Base-by-base conservation (phyloP, 441 rosid genomes). In the Populus hybrid region DNA sequence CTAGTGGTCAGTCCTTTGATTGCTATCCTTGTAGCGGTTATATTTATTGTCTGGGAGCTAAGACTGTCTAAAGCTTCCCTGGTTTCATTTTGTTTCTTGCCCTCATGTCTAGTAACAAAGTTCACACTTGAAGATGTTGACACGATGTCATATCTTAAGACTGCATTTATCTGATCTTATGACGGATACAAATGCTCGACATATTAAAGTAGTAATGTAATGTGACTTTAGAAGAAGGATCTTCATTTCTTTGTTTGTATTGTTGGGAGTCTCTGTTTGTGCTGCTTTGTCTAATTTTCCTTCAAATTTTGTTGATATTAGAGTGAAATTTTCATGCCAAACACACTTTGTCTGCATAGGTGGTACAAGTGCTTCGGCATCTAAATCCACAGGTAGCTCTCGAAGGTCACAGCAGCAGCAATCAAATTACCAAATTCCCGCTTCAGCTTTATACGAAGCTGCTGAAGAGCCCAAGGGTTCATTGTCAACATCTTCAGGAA, bases 391-490 rank as follows among this genome's bases (percentile, higher is more conserved):
- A 8, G 72, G 72, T 79, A 59, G 77, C 80, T 80, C 88, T 35
- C 89, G 88, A 80, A 86, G 90, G 75, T 82, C 86, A 38, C 83
- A 81, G 77, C 90, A 73, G 74, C 90, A 83, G 83, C 90, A 85
- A 76, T 75, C 87, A 72, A 87, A 89, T 79, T 95, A 87, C 79
- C 98, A 91, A 85, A 95, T 79, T 23, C 97, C 99, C 72, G 94
- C 98, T 50, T 90, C 97, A 68, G 97, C 98, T 82, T 86, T 95
- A 73, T 93, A 91, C 74, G 95, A 91, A 79, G 73, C 79, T 10
- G 72, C 84, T 73, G 94, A 86, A 78, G 97, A 89, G 78, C 78
- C 82, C 46, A 63, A 75, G 78, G 84, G 79, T 84, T 80, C 84
- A 59, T 59, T 66, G 38, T 26, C 78, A 79, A 64, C 79, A 26